Base-by-base conservation (phyloP, 805 yeast genomes). In the Pichia insulana region DNA sequence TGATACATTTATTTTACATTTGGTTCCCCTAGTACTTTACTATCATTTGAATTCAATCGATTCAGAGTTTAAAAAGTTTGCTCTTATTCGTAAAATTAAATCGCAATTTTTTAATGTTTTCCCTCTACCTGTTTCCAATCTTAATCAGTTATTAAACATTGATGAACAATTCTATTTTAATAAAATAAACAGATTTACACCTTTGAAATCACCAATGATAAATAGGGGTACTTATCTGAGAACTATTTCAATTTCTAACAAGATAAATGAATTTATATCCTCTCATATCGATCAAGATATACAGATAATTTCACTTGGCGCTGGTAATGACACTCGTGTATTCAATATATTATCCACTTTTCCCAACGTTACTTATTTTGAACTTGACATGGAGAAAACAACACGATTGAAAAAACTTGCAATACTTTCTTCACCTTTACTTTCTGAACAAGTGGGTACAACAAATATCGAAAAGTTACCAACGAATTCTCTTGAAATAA, bases 301-400 rank as follows among this genome's bases (percentile, higher is more conserved):
- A 36, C 81, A 82, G 54, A 70, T 83, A 13, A 62, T 84, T 1
- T 80, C 87, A 1, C 55, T 83, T n/a, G 94, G 94, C 0, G 80
- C 89, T 2, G 94, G 94, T 5, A 80, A 85, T 13, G 94, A 84
- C 52, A 81, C 92, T 0, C 57, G 90, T 41, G 70, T 73, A 13
- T 82, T 83, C 55, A 58, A 66, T 9, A 46, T 77, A 13, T 57
- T 83, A 33, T 54, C 62, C 7, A 36, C 57, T 5, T 40, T 62
- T 37, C 30, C 49, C 10, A 45, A 52, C 32, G 48, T 80, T 28
- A 53, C 51, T 2, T 77, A 78, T 51, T 67, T 71, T 46, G 94
- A 83, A 54, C 54, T 80, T 18, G 94, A 83, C 58, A 82, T 83
- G 53, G 71, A 71, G 9, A 73, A 63, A 33, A 70, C 80, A 13